These are phyloP conservation scores for Cyathus striatus DNA, from an alignment of 768 basidiomycete species.

Conservation along the genomic window DNA sequence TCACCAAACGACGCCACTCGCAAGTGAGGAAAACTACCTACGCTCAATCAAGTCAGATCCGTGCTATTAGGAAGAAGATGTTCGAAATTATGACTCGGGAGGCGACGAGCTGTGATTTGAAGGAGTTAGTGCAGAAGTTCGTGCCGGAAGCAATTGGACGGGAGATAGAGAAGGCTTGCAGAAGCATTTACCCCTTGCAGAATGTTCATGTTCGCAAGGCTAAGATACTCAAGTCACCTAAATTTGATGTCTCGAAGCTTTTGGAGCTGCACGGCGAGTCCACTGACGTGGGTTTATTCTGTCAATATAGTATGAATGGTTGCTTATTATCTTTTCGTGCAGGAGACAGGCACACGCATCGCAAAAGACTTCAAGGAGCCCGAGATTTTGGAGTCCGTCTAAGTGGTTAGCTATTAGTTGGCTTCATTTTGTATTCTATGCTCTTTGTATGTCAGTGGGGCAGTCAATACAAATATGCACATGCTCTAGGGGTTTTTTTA, in stretches of 20 bases:
- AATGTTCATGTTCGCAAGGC: constrained; percentile 99
- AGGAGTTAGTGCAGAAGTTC: constrained; percentile 98
- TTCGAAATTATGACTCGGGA: constrained; percentile 98
- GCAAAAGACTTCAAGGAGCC: constrained; percentile 98
- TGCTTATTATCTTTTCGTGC: constrained; percentile 10
- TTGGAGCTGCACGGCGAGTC: constrained; percentile 96
- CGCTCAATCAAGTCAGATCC: constrained; percentile 90
- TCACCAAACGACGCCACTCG: constrained; percentile 94
- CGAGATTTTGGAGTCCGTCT: constrained; percentile 88
- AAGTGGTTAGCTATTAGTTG: constrained; percentile 42
- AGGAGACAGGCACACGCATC: constrained; percentile 95
- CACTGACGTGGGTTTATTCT: constrained; percentile 66
- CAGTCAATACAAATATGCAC: constrained; percentile 19
- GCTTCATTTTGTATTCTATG: constrained; percentile 24
- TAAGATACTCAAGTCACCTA: constrained; percentile 98
- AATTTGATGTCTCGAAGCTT: constrained; percentile 92
- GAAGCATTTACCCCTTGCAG: constrained; percentile 97
- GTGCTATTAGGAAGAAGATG: constrained; percentile 99
- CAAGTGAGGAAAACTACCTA: constrained; percentile 99
- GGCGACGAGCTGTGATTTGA: constrained; percentile 91
- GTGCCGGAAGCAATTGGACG: constrained; percentile 98
- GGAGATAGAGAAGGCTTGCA: constrained; percentile 97
- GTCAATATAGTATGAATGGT: neutral
- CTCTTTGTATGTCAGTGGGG: constrained; percentile 15
- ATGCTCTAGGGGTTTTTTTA: constrained; percentile 4